These are phyloP conservation scores for Paecilomyces sp. DNA, from an alignment of 2,329 filamentous ascomycete species.

Conservation along the genomic window DNA sequence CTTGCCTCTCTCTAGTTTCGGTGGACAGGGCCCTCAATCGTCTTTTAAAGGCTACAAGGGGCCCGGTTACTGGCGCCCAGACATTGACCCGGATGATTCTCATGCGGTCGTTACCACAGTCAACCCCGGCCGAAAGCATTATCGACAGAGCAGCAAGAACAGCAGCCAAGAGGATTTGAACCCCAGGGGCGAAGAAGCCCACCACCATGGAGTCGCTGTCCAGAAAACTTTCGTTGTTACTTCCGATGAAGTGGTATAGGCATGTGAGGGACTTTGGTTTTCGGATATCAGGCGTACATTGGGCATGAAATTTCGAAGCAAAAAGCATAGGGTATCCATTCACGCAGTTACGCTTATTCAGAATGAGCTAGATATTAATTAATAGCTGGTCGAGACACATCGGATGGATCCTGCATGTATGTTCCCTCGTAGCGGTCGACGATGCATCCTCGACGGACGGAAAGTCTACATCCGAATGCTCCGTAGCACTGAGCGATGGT, in stretches of 20 bases:
- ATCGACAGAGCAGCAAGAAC: constrained; percentile 15
- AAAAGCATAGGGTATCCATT: no score
- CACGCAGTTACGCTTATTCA: no score
- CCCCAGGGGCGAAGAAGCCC: constrained; percentile 14
- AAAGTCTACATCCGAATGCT: no score
- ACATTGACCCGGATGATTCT: constrained; percentile 18
- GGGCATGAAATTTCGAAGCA: not conserved
- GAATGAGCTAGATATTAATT: no score
- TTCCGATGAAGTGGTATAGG: constrained; percentile 11
- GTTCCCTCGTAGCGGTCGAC: no score
- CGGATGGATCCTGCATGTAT: no score
- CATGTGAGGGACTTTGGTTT: not conserved
- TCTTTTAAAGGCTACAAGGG: constrained; percentile 7
- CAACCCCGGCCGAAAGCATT: constrained; percentile 8
- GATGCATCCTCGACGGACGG: no score
- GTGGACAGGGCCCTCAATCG: constrained; percentile 9
- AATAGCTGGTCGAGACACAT: no score
- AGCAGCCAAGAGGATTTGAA: constrained; percentile 28
- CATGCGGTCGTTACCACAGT: constrained; percentile 19
- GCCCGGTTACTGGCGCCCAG: constrained; percentile 24
- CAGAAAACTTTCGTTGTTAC: constrained; percentile 28
- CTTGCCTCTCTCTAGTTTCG: constrained; percentile 23
- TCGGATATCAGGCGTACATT: not conserved
- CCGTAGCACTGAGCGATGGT: no score
- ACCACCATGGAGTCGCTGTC: constrained; percentile 21